Base-by-base conservation (phyloP, 2,329 filamentous ascomycete genomes). In the Cladosporium phlei region DNA sequence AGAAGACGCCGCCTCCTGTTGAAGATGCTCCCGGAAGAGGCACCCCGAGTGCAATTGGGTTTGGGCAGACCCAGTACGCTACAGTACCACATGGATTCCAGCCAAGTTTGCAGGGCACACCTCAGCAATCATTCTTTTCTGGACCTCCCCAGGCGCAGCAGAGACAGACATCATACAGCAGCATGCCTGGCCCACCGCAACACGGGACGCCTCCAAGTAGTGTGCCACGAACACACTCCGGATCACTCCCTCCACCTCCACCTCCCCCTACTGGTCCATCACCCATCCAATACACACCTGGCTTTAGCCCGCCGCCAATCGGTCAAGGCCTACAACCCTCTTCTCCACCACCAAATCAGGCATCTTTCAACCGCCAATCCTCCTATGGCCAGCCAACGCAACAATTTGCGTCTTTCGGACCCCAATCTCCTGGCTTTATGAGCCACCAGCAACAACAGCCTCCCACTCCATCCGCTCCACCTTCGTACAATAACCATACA, bases 1-100 rank as follows among this genome's bases (percentile, higher is more conserved):
- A 90, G 65, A 89, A 89, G 74, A 91, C 86, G 0, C 86, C 86
- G 2, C 80, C 86, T 3, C 84, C 83, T 3, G 78, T 82, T 25
- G 86, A 89, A 56, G 79, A 74, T 29, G 77, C 73, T 10, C 68
- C 60, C 47, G 73, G 72, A 3, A 73, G 68, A 14, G 72, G 72
- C 1, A 60, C 74, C 12, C 57, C 56, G 11, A 56, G 61, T 11
- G 67, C 66, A 9, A 65, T 66, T 19, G 57, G 59, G 12, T 64
- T 72, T 43, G 69, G 72, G 14, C 37, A 47, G 28, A 47, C 56
- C 14, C 53, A 50, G 28, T 63, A 57, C 38, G 54, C 58, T 1
- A 46, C 49, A 12, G 51, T 53, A 17, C 53, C 61, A 14, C 49
- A 51, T 55, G 29, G 27, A 16, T 52, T 49, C n/a, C 53, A 51